phyloP scores from a whole-genome alignment of 2,329 filamentous ascomycete genomes.

The Aspergillus phoenicis region DNA sequence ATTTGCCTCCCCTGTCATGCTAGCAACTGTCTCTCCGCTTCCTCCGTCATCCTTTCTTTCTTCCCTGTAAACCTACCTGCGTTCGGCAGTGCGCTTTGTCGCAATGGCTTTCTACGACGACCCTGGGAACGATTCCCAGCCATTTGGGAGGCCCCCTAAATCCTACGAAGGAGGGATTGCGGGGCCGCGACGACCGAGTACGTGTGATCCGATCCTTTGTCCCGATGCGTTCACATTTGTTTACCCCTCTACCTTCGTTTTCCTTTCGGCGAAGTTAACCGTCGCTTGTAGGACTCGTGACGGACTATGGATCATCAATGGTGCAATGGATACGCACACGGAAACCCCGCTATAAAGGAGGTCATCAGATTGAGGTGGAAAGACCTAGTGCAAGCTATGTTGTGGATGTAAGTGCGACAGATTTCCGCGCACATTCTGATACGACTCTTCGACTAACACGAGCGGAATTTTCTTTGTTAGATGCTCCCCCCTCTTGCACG shows the following conservation, averaged over 20 bases:
- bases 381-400: conserved; percentile 87
- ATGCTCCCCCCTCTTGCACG: conserved; percentile 84
- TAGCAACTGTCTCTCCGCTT: conserved; percentile 17
- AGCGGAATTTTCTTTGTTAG: conserved; percentile 48
- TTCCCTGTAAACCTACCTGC: conserved; percentile 11
- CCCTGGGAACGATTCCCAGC: conserved; percentile 37
- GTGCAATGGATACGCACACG: conserved; percentile 89
- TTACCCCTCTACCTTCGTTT: neutral
- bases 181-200: conserved; percentile 47
- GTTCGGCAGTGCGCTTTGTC: conserved; percentile 11
- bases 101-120: conserved; percentile 46
- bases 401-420: conserved; percentile 69
- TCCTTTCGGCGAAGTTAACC: conserved; percentile 19
- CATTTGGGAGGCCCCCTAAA: conserved; percentile 34
- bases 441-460: neutral
- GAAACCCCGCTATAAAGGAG: conserved; percentile 72
- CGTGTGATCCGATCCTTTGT: conserved; percentile 13
- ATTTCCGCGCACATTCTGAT: neutral
- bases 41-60: conserved; percentile 17
- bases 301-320: conserved; percentile 88
- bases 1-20: conserved; percentile 21
- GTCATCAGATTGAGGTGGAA: conserved; percentile 74
- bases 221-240: neutral
- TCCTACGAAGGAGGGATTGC: conserved; percentile 37
- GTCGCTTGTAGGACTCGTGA: conserved; percentile 70